Conservation (phyloP, 1,284 basidiomycete species). For the Leccinum fuscescens region DNA sequence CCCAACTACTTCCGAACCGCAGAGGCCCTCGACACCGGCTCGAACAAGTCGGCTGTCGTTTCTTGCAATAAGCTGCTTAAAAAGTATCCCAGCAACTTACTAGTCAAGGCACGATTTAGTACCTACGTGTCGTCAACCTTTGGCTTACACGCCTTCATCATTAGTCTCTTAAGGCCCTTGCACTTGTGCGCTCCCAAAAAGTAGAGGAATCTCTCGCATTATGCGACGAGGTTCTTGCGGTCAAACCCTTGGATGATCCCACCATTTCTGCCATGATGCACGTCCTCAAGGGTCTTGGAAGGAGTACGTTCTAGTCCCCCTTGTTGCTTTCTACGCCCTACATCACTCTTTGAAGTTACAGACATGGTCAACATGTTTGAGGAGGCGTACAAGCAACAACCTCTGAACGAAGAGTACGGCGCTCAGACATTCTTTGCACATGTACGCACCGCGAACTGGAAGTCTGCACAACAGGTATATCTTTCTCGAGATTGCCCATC, state of each 20-base stretch:
- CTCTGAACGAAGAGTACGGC: conserved; percentile 73
- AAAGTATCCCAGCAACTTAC: conserved; percentile 68
- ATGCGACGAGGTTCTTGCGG: conserved; percentile 74
- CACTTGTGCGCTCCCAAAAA: conserved; percentile 77
- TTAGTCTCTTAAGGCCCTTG: conserved; percentile 78
- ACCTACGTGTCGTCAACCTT: neutral
- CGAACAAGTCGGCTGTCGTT: conserved; percentile 81
- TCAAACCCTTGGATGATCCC: conserved; percentile 65
- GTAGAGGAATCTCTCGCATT: conserved; percentile 76
- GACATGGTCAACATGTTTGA: conserved; percentile 81
- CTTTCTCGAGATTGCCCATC: neutral
- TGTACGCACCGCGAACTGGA: conserved; percentile 72
- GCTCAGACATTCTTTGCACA: conserved; percentile 82
- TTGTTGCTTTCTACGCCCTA: neutral
- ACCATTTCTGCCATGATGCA: conserved; percentile 79
- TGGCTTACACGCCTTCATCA: conserved; percentile 1
- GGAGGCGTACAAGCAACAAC: conserved; percentile 67
- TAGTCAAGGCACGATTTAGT: conserved; percentile 59
- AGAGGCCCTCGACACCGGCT: conserved; percentile 83
- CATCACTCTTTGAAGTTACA: conserved; percentile 46
- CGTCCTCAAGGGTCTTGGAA: conserved; percentile 70
- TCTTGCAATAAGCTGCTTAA: conserved; percentile 84
- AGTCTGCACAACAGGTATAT: conserved; percentile 71
- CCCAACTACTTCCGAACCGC: conserved; percentile 2
- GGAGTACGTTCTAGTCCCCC: conserved; percentile 50